These are phyloP conservation scores for Globisporangium solare DNA, from an alignment of 352 stramenopile genomes.

Conservation along the genomic window DNA sequence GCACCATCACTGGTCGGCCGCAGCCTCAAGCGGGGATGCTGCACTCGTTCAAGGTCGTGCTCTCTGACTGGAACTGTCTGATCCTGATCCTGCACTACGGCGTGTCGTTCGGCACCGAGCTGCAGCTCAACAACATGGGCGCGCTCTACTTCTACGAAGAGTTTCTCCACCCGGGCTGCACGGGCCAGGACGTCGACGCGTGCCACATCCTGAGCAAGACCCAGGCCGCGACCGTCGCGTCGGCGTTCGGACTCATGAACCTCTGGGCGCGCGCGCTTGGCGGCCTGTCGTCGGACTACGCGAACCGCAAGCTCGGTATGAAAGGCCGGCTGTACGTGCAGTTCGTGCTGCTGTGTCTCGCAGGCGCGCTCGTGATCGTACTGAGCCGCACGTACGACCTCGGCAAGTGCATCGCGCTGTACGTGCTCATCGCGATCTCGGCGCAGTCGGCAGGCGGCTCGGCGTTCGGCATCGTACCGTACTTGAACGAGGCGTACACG, in stretches of 20 bases:
- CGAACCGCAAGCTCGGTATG: conserved; percentile 86
- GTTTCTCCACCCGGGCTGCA: conserved; percentile 67
- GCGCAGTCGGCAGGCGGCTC: conserved; percentile 81
- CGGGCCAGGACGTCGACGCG: conserved; percentile 11
- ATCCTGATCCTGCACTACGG: conserved; percentile 93
- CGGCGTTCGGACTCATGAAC: conserved; percentile 94
- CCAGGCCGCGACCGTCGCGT: conserved; percentile 82
- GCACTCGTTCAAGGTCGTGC: conserved; percentile 45
- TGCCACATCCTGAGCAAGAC: conserved; percentile 51
- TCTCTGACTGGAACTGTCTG: conserved; percentile 87
- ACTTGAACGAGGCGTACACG: conserved; percentile 62
- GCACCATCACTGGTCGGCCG: conserved; percentile 22
- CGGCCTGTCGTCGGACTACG: conserved; percentile 80
- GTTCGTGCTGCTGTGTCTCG: conserved; percentile 63
- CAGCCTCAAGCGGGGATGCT: conserved; percentile 23
- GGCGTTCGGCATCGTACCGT: conserved; percentile 68
- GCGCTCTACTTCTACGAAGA: conserved; percentile 91
- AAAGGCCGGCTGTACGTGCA: conserved; percentile 85
- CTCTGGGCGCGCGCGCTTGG: conserved; percentile 89
- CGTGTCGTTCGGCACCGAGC: conserved; percentile 92
- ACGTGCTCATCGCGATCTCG: conserved; percentile 91
- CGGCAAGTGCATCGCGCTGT: conserved; percentile 67
- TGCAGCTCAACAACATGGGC: conserved; percentile 95
- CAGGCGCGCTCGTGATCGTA: conserved; percentile 82
- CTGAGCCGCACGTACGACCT: conserved; percentile 81